phyloP scores from a whole-genome alignment of 257 asterid species.

The Solanum chilense region DNA sequence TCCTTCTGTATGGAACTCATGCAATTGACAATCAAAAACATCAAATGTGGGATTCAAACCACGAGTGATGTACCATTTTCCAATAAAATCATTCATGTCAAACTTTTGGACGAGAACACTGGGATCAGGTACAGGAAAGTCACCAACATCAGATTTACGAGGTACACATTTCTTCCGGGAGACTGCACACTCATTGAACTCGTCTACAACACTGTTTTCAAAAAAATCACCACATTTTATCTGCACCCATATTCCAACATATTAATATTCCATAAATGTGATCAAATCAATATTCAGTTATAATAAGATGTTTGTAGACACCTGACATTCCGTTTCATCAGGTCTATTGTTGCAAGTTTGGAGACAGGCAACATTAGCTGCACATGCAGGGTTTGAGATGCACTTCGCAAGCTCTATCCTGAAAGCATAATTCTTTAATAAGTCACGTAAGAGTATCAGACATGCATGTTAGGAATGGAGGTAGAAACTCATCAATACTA shows the following conservation, averaged over 20 bases:
- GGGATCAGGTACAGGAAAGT: constrained; percentile 82
- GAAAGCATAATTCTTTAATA: background rate
- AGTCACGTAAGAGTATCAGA: background rate
- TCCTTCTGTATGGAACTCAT: constrained; percentile 78
- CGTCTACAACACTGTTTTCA: constrained; percentile 74
- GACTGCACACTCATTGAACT: constrained; percentile 95
- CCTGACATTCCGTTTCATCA: constrained; percentile 98
- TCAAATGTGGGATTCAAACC: constrained; percentile 92
- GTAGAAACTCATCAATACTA: background rate
- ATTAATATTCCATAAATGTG: background rate
- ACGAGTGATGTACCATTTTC: constrained; percentile 83
- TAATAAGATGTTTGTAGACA: constrained; percentile 2
- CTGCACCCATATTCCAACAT: constrained; percentile 28
- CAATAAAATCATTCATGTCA: constrained; percentile 61
- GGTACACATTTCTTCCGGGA: constrained; percentile 97
- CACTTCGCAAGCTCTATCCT: constrained; percentile 91
- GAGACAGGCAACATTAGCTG: constrained; percentile 88
- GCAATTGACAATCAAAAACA: constrained; percentile 81
- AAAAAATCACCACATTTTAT: constrained; percentile 93
- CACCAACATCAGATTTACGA: constrained; percentile 89
- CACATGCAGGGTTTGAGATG: constrained; percentile 86
- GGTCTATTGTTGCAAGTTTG: constrained; percentile 93
- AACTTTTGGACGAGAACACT: constrained; percentile 55
- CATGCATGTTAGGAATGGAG: background rate
- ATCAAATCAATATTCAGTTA: background rate